A percentile compares a stretch with the other conserved stretches of the same genome.
Evolutionary conservation across 1,284 basidiomycete genomes (phyloP).

Genomic region (Ganoderma boninense): DNA sequence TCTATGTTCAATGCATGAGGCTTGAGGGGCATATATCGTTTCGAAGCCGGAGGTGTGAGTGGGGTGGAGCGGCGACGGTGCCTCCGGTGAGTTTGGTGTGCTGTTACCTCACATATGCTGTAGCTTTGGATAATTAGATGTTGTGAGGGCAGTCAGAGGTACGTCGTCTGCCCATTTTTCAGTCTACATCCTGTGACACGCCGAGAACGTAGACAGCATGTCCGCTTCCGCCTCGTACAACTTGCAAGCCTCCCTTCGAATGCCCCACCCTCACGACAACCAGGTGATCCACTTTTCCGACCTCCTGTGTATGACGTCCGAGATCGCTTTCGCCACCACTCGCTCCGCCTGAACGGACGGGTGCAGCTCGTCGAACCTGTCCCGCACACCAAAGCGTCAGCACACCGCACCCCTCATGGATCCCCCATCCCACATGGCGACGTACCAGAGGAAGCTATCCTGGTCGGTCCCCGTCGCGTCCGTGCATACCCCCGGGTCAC

Average conservation of each 20-base stretch:
- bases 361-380: slow-evolving; percentile 65
- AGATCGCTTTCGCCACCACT: slow-evolving; percentile 59
- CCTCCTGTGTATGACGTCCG: slow-evolving; percentile 51
- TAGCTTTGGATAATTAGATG: too few species aligned
- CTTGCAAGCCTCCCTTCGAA: too few species aligned
- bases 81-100: not conserved
- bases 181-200: too few species aligned
- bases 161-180: not conserved
- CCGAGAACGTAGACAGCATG: not conserved
- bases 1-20: not conserved
- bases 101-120: too few species aligned
- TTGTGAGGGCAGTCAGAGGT: not conserved
- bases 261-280: slow-evolving; percentile 48
- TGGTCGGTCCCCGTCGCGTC: too few species aligned
- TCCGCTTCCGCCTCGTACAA: not conserved
- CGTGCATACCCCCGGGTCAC: slow-evolving; percentile 36
- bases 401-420: not conserved
- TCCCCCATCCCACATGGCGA: slow-evolving; percentile 10
- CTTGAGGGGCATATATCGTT: not conserved
- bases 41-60: too few species aligned
- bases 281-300: slow-evolving; percentile 56
- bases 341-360: slow-evolving; percentile 63
- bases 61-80: too few species aligned
- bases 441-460: slow-evolving; percentile 65
- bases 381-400: not conserved